A percentile compares a stretch with the other conserved stretches of the same genome.
Conservation (phyloP, 2,329 filamentous ascomycete genomes). For the Cladosporium austrohemisphaericum region DNA sequence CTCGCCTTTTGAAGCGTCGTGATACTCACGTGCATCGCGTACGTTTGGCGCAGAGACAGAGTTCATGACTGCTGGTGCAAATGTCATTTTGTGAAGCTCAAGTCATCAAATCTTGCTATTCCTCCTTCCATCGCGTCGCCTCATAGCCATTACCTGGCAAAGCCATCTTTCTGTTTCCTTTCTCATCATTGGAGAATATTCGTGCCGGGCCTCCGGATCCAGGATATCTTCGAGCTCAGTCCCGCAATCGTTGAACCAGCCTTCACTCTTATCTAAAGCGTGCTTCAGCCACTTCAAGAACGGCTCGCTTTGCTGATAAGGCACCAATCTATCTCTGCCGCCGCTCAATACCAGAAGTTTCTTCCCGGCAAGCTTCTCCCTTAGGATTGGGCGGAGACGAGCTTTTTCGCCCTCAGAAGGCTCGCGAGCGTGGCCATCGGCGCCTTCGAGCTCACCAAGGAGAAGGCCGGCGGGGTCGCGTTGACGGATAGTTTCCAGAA, state of each 20-base stretch:
- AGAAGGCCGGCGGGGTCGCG: slow-evolving; percentile 75
- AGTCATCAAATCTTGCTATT: slow-evolving; percentile 12
- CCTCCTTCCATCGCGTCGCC: not conserved
- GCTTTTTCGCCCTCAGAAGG: slow-evolving; percentile 45
- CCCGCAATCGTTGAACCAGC: slow-evolving; percentile 54
- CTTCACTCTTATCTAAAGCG: slow-evolving; percentile 39
- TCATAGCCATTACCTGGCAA: slow-evolving; percentile 36
- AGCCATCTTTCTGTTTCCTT: slow-evolving; percentile 64
- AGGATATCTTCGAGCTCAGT: slow-evolving; percentile 62
- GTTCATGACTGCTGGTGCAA: too few species aligned
- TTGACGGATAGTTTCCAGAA: slow-evolving; percentile 60
- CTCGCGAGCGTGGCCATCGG: slow-evolving; percentile 29
- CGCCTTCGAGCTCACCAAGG: slow-evolving; percentile 44
- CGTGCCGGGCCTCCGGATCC: slow-evolving; percentile 66
- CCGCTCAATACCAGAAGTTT: slow-evolving; percentile 63
- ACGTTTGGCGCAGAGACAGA: too few species aligned
- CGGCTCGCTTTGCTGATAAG: slow-evolving; percentile 57
- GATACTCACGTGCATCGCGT: too few species aligned
- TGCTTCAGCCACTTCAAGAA: slow-evolving; percentile 62
- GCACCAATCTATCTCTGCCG: slow-evolving; percentile 67
- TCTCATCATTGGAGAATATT: slow-evolving; percentile 66
- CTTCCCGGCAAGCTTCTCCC: slow-evolving; percentile 51
- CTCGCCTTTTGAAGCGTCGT: too few species aligned
- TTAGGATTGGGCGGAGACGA: slow-evolving; percentile 34
- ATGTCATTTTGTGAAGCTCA: too few species aligned